These are phyloP conservation scores for Sporothrix protearum DNA, from an alignment of 2,329 filamentous ascomycete genomes.

Conservation along the genomic window DNA sequence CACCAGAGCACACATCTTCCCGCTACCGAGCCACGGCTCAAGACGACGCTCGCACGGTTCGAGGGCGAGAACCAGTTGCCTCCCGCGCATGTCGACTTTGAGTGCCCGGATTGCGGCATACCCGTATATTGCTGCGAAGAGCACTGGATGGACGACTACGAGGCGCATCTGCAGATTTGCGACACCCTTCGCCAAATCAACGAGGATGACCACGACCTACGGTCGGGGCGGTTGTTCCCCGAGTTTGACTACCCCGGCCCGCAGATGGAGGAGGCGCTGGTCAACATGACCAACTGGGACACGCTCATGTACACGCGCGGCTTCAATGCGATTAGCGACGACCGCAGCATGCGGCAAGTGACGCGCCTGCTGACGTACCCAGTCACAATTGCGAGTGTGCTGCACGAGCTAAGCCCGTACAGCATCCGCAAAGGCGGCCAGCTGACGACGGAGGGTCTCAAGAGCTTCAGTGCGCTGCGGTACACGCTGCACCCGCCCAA, in stretches of 20 bases:
- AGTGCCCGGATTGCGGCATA: slow-evolving; percentile 93
- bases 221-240: slow-evolving; percentile 84
- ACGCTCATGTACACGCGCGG: slow-evolving; percentile 91
- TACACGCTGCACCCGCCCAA: slow-evolving; percentile 90
- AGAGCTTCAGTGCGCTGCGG: slow-evolving; percentile 87
- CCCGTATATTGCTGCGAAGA: slow-evolving; percentile 91
- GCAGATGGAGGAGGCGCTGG: slow-evolving; percentile 85
- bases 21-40: slow-evolving; percentile 21
- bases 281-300: slow-evolving; percentile 99
- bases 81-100: slow-evolving; percentile 82
- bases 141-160: slow-evolving; percentile 95
- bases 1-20: slow-evolving; percentile 69
- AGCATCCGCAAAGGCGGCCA: slow-evolving; percentile 69
- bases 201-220: slow-evolving; percentile 93
- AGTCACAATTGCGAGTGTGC: slow-evolving; percentile 80
- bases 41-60: slow-evolving; percentile 32
- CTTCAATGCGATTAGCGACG: slow-evolving; percentile 85
- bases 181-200: slow-evolving; percentile 90
- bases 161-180: slow-evolving; percentile 86
- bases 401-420: slow-evolving; percentile 95
- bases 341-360: slow-evolving; percentile 86
- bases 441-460: slow-evolving; percentile 81
- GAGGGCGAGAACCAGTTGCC: slow-evolving; percentile 49
- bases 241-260: slow-evolving; percentile 89
- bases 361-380: slow-evolving; percentile 93